Percentiles rank a stretch among this genome's conserved stretches.
Evolutionary conservation across 768 basidiomycete species (phyloP).

Genomic region (Mycena chlorophos): DNA sequence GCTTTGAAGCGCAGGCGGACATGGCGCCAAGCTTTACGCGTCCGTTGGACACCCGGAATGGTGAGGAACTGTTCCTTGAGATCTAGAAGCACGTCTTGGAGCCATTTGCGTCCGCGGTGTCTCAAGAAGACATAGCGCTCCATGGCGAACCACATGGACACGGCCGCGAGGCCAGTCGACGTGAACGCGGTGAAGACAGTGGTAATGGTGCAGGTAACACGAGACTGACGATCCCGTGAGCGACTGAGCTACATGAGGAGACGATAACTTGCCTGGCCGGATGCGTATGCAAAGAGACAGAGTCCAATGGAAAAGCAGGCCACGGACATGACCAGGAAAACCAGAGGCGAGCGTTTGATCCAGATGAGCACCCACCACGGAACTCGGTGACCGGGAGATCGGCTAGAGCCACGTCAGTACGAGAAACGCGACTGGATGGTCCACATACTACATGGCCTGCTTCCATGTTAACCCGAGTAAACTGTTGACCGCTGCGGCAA

Average conservation of each 20-base stretch:
- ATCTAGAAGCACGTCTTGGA: conserved; percentile 59
- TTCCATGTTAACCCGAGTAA: conserved; percentile 79
- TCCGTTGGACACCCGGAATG: conserved; percentile 29
- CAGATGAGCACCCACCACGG: conserved; percentile 86
- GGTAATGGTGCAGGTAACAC: conserved; percentile 66
- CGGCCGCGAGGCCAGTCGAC: conserved; percentile 67
- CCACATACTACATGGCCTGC: conserved; percentile 77
- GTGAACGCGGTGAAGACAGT: conserved; percentile 77
- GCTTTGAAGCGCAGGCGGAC: conserved; percentile 20
- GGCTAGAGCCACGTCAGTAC: conserved; percentile 38
- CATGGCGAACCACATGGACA: conserved; percentile 72
- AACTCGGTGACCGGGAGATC: conserved; percentile 72
- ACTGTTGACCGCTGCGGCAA: conserved; percentile 75
- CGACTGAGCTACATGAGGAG: neutral
- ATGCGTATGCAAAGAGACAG: conserved; percentile 75
- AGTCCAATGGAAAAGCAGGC: conserved; percentile 81
- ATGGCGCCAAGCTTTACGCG: conserved; percentile 15
- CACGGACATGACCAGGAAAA: conserved; percentile 82
- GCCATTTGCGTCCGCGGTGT: conserved; percentile 69
- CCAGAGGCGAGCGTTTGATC: conserved; percentile 83
- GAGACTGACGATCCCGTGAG: conserved; percentile 38
- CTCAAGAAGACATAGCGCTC: conserved; percentile 65
- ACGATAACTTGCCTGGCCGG: conserved; percentile 52
- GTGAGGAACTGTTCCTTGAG: conserved; percentile 37
- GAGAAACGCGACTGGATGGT: conserved; percentile 1